Conservation (phyloP, 768 basidiomycete species). For the Dioszegia aurantiaca region DNA sequence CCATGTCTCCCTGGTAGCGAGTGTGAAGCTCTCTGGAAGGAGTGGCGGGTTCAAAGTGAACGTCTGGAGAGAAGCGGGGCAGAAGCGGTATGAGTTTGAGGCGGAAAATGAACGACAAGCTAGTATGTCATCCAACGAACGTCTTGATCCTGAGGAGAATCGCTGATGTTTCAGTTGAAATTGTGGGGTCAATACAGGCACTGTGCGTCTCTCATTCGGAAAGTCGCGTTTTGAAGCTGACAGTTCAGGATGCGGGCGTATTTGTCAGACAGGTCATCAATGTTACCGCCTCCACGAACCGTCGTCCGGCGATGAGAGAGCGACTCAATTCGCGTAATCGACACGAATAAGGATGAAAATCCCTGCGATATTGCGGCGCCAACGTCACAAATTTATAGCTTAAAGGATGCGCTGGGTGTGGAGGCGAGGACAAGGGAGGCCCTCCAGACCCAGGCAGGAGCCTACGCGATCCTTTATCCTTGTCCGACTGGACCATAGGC, state of each 20-base stretch:
- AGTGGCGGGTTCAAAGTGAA: slow-evolving; percentile 82
- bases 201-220: slow-evolving; percentile 32
- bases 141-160: background rate
- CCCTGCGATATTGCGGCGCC: too few species aligned
- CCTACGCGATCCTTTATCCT: too few species aligned
- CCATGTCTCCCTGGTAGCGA: slow-evolving; percentile 80
- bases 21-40: slow-evolving; percentile 64
- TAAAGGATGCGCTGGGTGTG: too few species aligned
- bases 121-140: slow-evolving; percentile 56
- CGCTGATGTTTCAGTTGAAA: slow-evolving; percentile 30
- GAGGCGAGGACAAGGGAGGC: too few species aligned
- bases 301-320: background rate
- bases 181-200: slow-evolving; percentile 31
- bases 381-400: too few species aligned
- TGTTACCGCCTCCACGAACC: background rate
- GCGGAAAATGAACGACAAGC: slow-evolving; percentile 81
- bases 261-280: background rate
- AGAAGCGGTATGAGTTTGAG: slow-evolving; percentile 96
- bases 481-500: too few species aligned
- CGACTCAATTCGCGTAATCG: too few species aligned
- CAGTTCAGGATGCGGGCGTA: slow-evolving; percentile 31
- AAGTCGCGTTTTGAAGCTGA: slow-evolving; percentile 8
- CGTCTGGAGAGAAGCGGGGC: slow-evolving; percentile 64
- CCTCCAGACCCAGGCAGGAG: too few species aligned
- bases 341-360: too few species aligned